These are phyloP conservation scores for Aaosphaeria pasadenensis DNA, from an alignment of 2,329 filamentous ascomycete species.

Conservation along the genomic window DNA sequence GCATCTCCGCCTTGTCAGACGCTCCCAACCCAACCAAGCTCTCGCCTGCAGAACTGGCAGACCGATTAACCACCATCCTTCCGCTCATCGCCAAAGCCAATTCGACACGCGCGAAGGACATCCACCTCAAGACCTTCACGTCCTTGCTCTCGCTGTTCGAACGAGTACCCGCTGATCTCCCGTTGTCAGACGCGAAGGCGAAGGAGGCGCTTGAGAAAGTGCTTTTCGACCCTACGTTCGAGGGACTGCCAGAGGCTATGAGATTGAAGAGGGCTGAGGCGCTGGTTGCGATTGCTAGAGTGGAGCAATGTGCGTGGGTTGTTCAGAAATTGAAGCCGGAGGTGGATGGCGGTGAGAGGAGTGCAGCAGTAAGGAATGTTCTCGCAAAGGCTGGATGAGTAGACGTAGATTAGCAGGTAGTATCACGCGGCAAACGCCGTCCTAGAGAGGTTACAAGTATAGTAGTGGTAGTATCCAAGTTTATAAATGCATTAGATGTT, in stretches of 20 bases:
- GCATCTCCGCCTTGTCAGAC: conserved; percentile 15
- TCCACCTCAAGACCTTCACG: conserved; percentile 22
- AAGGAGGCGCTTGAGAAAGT: conserved; percentile 15
- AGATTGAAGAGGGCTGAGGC: conserved; percentile 25
- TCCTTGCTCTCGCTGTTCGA: conserved; percentile 17
- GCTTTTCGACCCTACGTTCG: conserved; percentile 21
- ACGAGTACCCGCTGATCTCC: conserved; percentile 5
- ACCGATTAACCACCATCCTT: conserved; percentile 10
- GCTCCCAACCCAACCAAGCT: conserved; percentile 15
- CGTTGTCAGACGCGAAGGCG: conserved; percentile 4
- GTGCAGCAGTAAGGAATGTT: conserved; percentile 15
- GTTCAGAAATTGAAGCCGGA: conserved; percentile 12
- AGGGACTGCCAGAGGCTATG: conserved; percentile 24
- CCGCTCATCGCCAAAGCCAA: conserved; percentile 15
- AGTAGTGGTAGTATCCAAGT: too few species aligned
- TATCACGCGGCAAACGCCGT: too few species aligned
- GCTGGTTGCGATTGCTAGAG: conserved; percentile 14
- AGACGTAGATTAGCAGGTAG: too few species aligned
- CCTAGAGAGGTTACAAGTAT: too few species aligned
- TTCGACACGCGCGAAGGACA: conserved; percentile 14
- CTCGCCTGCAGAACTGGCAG: conserved; percentile 8
- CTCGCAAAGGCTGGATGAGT: conserved; percentile 14
- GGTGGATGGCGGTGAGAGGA: conserved; percentile 17
- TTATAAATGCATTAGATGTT: too few species aligned
- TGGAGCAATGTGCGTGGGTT: conserved; percentile 10